phyloP scores from a whole-genome alignment of 176 grass and related monocot genomes.

The Tillandsia leiboldiana region DNA sequence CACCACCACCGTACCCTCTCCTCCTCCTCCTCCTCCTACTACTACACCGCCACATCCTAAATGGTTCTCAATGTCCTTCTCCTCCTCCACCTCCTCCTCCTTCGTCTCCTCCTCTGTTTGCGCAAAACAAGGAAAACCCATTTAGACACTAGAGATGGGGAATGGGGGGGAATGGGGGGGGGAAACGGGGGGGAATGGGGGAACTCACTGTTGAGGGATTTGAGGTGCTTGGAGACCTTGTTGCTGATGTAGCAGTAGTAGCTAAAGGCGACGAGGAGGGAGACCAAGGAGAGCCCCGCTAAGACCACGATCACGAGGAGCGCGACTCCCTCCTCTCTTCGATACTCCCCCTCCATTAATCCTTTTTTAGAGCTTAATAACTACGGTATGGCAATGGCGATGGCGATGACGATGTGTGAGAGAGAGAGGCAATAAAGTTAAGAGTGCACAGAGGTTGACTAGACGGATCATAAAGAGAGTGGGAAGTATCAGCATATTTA shows the following conservation, averaged over 20 bases:
- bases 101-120: conserved; percentile 14
- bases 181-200: neutral
- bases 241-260: conserved; percentile 99
- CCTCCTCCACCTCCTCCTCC: conserved; percentile 16
- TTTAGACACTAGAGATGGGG: neutral
- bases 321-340: conserved; percentile 57
- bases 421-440: neutral
- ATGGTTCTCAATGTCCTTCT: conserved; percentile 35
- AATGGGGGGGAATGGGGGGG: conserved; percentile 6
- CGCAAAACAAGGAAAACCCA: neutral
- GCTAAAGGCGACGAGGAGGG: conserved; percentile 71
- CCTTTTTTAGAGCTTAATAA: neutral
- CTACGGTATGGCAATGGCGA: neutral
- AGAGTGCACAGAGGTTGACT: neutral
- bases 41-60: conserved; percentile 12
- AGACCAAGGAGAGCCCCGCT: conserved; percentile 66
- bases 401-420: neutral
- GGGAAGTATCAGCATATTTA: too few relatives aligned
- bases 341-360: conserved; percentile 36
- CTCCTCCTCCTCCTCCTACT: conserved; percentile 12
- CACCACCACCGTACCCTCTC: conserved; percentile 4
- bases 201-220: conserved; percentile 34
- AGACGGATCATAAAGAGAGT: too few relatives aligned
- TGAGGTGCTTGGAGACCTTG: conserved; percentile 85
- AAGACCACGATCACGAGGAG: conserved; percentile 83